Evolutionary conservation across 352 stramenopile species (phyloP).

Genomic region (Blastocystis sp.): DNA sequence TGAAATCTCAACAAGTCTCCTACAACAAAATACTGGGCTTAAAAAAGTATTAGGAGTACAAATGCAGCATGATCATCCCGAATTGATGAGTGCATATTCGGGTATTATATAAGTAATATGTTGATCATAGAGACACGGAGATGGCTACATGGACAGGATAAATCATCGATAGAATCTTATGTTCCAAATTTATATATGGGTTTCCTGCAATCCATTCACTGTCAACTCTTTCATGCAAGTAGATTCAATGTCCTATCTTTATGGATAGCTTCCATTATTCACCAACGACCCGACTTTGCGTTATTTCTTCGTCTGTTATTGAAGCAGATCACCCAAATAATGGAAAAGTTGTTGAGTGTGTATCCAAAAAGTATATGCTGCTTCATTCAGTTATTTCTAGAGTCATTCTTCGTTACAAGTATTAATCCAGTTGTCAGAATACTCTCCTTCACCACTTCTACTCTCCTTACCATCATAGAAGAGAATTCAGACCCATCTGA

Average conservation of each 20-base stretch:
- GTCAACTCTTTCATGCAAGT: constrained; percentile 38
- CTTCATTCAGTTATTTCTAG: neutral
- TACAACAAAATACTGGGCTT: neutral
- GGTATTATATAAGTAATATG: no score
- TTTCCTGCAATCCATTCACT: constrained; percentile 3
- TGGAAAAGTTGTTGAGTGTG: neutral
- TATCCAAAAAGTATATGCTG: neutral
- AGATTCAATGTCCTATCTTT: neutral
- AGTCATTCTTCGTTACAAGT: neutral
- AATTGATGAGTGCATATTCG: no score
- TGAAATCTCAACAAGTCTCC: neutral
- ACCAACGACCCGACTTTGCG: neutral
- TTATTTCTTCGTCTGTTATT: neutral
- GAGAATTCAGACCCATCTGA: neutral
- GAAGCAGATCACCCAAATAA: neutral
- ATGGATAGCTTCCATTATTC: constrained; percentile 10
- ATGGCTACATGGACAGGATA: no score
- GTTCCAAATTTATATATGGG: no score
- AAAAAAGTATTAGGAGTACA: neutral
- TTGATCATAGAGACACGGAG: no score
- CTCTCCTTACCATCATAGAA: constrained; percentile 5
- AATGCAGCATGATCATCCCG: no score
- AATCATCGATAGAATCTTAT: no score
- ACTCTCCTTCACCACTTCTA: neutral
- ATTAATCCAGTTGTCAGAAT: neutral